These are phyloP conservation scores for Colletotrichum incanum DNA, from an alignment of 2,329 filamentous ascomycete species.

Conservation along the genomic window DNA sequence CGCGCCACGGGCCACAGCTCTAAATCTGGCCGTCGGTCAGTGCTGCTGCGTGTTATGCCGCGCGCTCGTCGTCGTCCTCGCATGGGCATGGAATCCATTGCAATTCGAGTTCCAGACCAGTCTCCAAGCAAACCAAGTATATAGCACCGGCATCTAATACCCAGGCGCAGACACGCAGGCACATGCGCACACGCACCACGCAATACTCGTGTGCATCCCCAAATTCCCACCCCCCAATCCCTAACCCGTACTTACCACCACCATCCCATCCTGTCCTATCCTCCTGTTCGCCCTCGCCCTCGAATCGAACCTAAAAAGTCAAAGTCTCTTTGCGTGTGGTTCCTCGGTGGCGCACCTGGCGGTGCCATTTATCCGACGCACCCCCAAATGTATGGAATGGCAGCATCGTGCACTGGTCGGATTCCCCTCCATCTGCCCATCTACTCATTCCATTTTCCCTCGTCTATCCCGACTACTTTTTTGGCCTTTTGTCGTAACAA, in stretches of 20 bases:
- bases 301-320: conserved; percentile 2
- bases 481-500: not conserved
- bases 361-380: conserved; percentile 18
- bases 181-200: conserved; percentile 3
- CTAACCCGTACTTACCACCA: no score
- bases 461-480: not conserved
- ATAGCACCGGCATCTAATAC: not conserved
- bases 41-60: conserved; percentile 2
- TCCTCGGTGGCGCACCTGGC: conserved; percentile 8
- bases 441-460: not conserved
- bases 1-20: conserved; percentile 24
- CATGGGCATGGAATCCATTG: not conserved
- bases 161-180: conserved; percentile 10
- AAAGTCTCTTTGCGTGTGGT: not conserved
- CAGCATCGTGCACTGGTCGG: not conserved
- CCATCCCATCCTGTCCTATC: not conserved
- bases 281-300: not conserved
- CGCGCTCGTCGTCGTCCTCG: not conserved
- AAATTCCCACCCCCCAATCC: not conserved
- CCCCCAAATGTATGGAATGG: not conserved
- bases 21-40: conserved; percentile 9
- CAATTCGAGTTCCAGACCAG: conserved; percentile 13
- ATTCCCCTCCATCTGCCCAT: conserved; percentile 2
- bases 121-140: conserved; percentile 2
- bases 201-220: not conserved